Percentiles rank a stretch among this genome's conserved stretches.
Conservation (phyloP, 2,329 filamentous ascomycete genomes). For the Colletotrichum chlorophyti region DNA sequence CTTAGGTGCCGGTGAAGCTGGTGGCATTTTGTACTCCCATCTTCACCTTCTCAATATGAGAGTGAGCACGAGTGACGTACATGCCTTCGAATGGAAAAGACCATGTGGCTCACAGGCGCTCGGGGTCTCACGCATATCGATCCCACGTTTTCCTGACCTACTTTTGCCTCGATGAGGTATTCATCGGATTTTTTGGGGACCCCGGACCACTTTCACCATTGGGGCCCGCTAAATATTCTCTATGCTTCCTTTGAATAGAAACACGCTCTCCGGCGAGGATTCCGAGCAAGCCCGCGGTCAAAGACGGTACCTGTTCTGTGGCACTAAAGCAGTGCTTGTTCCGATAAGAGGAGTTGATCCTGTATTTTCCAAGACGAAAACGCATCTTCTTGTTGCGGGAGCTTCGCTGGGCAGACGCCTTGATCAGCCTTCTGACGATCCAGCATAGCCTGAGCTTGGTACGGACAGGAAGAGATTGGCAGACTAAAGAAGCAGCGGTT, state of each 20-base stretch:
- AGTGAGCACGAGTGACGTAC: constrained; percentile 26
- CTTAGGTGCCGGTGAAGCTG: constrained; percentile 31
- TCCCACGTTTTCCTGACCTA: constrained; percentile 16
- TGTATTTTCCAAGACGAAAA: background rate
- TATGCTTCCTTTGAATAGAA: constrained; percentile 20
- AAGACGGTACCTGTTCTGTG: no score
- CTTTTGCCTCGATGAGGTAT: constrained; percentile 2
- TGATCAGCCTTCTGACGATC: constrained; percentile 7
- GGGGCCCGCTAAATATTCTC: constrained; percentile 18
- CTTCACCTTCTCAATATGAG: background rate
- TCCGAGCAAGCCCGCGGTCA: background rate
- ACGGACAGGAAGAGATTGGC: background rate
- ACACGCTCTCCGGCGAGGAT: constrained; percentile 2
- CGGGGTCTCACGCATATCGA: constrained; percentile 14
- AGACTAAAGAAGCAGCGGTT: background rate
- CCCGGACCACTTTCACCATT: background rate
- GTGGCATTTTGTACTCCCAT: constrained; percentile 22
- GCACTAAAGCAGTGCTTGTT: background rate
- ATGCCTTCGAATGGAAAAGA: constrained; percentile 4
- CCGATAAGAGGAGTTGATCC: constrained; percentile 1
- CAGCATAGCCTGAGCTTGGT: background rate
- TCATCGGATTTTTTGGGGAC: background rate
- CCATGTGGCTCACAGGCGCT: constrained; percentile 16
- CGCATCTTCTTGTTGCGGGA: constrained; percentile 11
- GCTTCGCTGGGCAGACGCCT: constrained; percentile 8